Base-by-base conservation (phyloP, 2,329 filamentous ascomycete genomes). In the Mycosphaerella arachidis region DNA sequence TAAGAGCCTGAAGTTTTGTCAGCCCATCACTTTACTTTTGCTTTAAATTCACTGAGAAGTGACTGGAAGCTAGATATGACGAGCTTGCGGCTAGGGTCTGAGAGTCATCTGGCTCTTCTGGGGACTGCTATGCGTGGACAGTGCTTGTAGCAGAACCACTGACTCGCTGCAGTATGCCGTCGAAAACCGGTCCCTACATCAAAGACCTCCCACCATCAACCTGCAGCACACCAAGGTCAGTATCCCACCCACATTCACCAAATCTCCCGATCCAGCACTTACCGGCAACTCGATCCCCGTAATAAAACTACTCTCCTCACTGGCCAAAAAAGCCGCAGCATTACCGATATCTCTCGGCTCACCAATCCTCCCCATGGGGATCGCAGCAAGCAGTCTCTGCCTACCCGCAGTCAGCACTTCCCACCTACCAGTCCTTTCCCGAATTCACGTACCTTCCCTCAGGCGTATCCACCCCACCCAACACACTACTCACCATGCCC, bases 251-350 rank as follows among this genome's bases (percentile, higher is more conserved):
- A 5, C 7, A 8, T n/a, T 43, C n/a, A 43, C 8, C 13, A 16
- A 3, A 2, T 7, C 8, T 43, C 13, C 13, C 18, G 18, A 4
- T 5, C n/a, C 13, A 3, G 18, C n/a, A 43, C 40, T 43, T 43
- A 43, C 40, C 40, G 40, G 40, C 13, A 43, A n/a, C n/a, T 43
- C 68, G 20, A 68, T 60, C 3, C 69, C 69, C 27, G 67, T 69
- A 29, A 70, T 63, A 48, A 69, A 65, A 7, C 59, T 59, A 27
- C 66, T 66, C 61, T 71, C 66, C n/a, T 71, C 68, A 55, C 69
- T 68, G 35, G 69, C 69, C 55, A 71, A 60, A 35, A 65, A 70
- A 24, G 43, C 56, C 30, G 65, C 69, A 45, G 69, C 69, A 59
- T 63, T 65, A 9, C 60, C 68, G 27, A 71, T 58, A 56, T 71